A percentile compares a stretch with the other conserved stretches of the same genome.
These are phyloP conservation scores for Neurospora sp. DNA, from an alignment of 495 filamentous ascomycete species.

Conservation along the genomic window DNA sequence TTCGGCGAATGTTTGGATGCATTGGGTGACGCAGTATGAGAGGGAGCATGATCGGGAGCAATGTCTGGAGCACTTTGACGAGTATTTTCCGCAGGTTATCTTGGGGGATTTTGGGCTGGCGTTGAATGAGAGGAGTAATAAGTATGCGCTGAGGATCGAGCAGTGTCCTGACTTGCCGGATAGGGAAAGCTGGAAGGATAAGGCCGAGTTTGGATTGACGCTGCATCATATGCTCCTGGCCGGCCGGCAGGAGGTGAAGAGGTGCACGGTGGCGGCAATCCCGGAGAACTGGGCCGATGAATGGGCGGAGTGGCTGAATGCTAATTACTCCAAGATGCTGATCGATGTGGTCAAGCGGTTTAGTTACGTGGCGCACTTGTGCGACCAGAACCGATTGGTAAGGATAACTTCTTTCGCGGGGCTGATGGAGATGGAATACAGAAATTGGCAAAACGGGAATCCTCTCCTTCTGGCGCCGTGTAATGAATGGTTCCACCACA, in stretches of 20 bases:
- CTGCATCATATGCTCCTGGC: not conserved
- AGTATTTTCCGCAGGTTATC: constrained; percentile 2
- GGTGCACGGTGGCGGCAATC: not conserved
- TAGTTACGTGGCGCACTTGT: not conserved
- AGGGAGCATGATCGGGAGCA: not conserved
- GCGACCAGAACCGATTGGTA: not conserved
- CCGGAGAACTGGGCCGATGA: not conserved
- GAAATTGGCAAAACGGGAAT: not conserved
- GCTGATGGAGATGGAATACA: not conserved
- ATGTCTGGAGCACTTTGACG: not conserved
- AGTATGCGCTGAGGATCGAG: rapidly evolving
- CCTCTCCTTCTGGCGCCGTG: not conserved
- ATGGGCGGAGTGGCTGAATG: not conserved
- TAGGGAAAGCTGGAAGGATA: constrained; percentile 2
- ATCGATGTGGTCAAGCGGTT: not conserved
- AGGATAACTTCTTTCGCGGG: not conserved
- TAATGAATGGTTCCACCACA: constrained; percentile 2
- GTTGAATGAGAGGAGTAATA: not conserved
- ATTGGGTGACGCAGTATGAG: constrained; percentile 8
- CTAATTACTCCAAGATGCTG: not conserved
- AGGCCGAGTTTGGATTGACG: not conserved
- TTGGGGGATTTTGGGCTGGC: constrained; percentile 1
- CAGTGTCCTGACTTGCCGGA: not conserved
- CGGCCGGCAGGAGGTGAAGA: not conserved
- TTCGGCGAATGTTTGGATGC: constrained; percentile 2